phyloP scores from a whole-genome alignment of 1,284 basidiomycete genomes.

The Tylopilus sp. region DNA sequence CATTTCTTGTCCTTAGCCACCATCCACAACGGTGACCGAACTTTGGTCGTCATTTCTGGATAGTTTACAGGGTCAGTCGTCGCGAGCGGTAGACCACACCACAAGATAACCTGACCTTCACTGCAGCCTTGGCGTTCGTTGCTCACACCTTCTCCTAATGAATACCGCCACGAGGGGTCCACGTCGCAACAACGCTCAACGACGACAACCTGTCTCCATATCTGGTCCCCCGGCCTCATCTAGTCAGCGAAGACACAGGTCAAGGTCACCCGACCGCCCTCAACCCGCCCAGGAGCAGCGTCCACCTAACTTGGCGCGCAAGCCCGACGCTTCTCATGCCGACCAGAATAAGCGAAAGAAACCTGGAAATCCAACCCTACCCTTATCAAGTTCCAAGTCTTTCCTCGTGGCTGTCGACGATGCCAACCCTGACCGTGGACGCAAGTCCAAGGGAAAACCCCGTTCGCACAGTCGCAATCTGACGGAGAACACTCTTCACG shows the following conservation, averaged over 20 bases:
- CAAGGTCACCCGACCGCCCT: conserved; percentile 26
- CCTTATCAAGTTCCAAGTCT: conserved; percentile 17
- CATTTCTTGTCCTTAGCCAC: conserved; percentile 7
- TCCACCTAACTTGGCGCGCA: conserved; percentile 12
- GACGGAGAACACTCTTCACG: conserved; percentile 21
- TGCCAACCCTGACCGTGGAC: conserved; percentile 29
- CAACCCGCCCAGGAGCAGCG: conserved; percentile 9
- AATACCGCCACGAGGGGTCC: conserved; percentile 22
- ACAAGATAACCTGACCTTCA: background rate
- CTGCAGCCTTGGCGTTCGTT: background rate
- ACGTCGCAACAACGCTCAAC: conserved; percentile 24
- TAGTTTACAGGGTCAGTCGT: conserved; percentile 10
- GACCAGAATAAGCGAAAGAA: conserved; percentile 33
- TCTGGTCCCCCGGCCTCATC: conserved; percentile 18
- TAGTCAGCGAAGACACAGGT: conserved; percentile 26
- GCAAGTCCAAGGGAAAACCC: conserved; percentile 30
- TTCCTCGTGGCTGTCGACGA: conserved; percentile 31
- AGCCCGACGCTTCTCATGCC: conserved; percentile 17
- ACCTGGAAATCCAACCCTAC: conserved; percentile 16
- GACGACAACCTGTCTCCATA: conserved; percentile 20
- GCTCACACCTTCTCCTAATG: conserved; percentile 11
- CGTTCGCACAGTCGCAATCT: conserved; percentile 28
- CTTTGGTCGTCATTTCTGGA: background rate
- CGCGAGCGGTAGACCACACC: background rate
- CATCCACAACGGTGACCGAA: conserved; percentile 13